Evolutionary conservation across 257 asterid genomes (phyloP).

Genomic region (Przewalskia tangutica): DNA sequence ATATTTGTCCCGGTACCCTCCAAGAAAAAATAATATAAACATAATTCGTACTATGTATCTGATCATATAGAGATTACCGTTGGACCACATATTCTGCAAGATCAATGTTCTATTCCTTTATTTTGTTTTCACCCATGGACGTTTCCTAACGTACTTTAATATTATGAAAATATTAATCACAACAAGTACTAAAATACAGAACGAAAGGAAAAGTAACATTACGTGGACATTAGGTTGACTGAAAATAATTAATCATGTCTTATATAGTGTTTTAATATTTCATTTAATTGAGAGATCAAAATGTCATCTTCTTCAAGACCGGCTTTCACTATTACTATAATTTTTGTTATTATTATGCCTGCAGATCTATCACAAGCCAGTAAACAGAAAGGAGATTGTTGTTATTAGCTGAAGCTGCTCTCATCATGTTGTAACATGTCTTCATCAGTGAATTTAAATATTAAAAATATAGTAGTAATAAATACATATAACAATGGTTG

Average conservation of each 20-base stretch:
- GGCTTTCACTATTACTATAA: background rate
- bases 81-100: constrained; percentile 29
- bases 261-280: background rate
- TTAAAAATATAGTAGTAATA: background rate
- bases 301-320: background rate
- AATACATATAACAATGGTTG: background rate
- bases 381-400: constrained; percentile 3
- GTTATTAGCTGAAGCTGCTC: background rate
- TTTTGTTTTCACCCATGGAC: constrained; percentile 1
- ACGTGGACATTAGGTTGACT: background rate
- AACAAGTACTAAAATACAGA: background rate
- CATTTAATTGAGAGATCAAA: background rate
- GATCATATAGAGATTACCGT: constrained; percentile 12
- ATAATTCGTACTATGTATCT: background rate
- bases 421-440: background rate
- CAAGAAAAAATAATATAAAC: background rate
- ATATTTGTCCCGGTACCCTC: background rate
- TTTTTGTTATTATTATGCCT: background rate
- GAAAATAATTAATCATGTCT: background rate
- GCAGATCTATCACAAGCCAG: background rate
- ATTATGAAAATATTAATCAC: background rate
- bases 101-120: constrained; percentile 16
- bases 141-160: background rate
- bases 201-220: background rate
- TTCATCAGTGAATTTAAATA: background rate